Base-by-base conservation (phyloP, 441 rosid species). In the Pelargonium australe region DNA sequence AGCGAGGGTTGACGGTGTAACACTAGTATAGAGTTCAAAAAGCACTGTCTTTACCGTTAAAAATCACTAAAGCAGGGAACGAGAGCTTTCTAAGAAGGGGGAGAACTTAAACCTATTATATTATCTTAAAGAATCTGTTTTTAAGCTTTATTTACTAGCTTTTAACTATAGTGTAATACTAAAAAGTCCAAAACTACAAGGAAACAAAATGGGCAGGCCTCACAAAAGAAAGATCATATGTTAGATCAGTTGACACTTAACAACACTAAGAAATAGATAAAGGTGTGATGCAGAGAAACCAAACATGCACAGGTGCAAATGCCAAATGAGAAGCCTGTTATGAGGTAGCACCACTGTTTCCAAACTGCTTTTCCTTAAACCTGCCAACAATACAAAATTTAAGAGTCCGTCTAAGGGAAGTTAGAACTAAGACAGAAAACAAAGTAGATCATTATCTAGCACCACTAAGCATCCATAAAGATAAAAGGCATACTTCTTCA, bases 401-500 rank as follows among this genome's bases (percentile, higher is more conserved):
- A 23, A 10, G 58, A 44, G 58, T 61, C 31, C 3, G 31, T 25
- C 2, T 25, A 25, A 25, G 31, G 31, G 31, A 25, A 25, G 2
- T 25, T 25, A 25, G 31, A 14, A 25, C 2, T 13, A 41, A 44
- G 4, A 20, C 53, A 55, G 31, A 61, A 28, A 43, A 43, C n/a
- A 12, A 44, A 7, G 13, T 45, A 45, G n/a, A 9, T 13, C 12
- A 45, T 45, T 8, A 45, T 45, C 13, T 13, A 45, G n/a, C 13
- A 44, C 51, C 9, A 44, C 1, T 12, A 16, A 11, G 12, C 5
- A 20, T 8, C 5, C 17, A 40, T 34, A 68, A 10, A 65, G 95
- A 64, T 6, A 97, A 84, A 25, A 87, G 68, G 13, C 81, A 23
- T 81, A 90, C 99, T 84, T 92, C 78, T 95, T 92, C 23, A 92